These are phyloP conservation scores for Allomyces macrogynus DNA, from an alignment of 192 early-diverging fungal species.

Conservation along the genomic window DNA sequence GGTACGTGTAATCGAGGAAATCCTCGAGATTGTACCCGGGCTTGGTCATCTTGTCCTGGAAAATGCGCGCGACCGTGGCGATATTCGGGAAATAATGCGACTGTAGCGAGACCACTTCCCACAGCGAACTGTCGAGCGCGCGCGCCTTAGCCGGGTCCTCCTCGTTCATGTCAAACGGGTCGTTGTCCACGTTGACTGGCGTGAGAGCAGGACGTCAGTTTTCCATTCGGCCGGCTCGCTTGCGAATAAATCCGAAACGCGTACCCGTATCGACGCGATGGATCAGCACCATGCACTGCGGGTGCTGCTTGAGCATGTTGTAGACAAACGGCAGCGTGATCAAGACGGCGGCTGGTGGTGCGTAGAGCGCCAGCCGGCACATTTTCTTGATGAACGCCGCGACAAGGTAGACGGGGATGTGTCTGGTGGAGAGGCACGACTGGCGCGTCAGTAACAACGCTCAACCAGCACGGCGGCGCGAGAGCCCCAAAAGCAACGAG, in stretches of 20 bases:
- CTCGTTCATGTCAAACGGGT: conserved; percentile 34
- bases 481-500: background rate
- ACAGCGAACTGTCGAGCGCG: conserved; percentile 71
- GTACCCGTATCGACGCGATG: conserved; percentile 22
- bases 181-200: conserved; percentile 7
- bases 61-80: conserved; percentile 60
- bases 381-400: conserved; percentile 88
- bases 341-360: conserved; percentile 69
- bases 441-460: conserved; percentile 1
- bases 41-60: conserved; percentile 72
- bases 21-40: conserved; percentile 78
- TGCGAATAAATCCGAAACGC: too few relatives aligned
- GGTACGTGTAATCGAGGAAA: conserved; percentile 82
- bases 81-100: conserved; percentile 77
- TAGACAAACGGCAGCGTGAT: conserved; percentile 77
- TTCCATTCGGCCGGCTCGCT: conserved; percentile 5
- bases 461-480: background rate
- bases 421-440: conserved; percentile 15
- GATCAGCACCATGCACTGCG: conserved; percentile 70
- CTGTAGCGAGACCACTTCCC: conserved; percentile 69
- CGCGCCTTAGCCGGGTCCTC: conserved; percentile 53
- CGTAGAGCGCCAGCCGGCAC: conserved; percentile 55
- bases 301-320: conserved; percentile 80
- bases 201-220: conserved; percentile 5
- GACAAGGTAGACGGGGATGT: conserved; percentile 72